Evolutionary conservation across 164 flowering plant genomes (phyloP), one percentile per base, ranked within the genome.

Genomic region (Vitis cinerea): DNA sequence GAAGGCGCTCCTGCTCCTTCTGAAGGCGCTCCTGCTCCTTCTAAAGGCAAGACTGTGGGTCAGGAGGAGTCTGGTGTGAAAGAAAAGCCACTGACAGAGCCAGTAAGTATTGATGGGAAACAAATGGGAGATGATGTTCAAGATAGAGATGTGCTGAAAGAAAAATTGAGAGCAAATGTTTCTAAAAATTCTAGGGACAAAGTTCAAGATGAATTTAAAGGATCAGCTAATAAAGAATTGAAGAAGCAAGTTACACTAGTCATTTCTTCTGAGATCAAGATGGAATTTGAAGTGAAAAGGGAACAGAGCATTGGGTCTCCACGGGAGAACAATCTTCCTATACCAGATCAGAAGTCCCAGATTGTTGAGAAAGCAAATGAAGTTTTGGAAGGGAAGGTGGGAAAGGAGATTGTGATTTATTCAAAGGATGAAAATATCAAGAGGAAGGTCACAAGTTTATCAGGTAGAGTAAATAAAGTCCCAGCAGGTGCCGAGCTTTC

Each of bases 401-500:
- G 37, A 9, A 55, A 29, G 49, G 68, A 69, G 19, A 50, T 58
- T 11, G 77, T 59, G n/a, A 19, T 52, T 64, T 37, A 67, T n/a
- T 11, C 27, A 14, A 54, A 62, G 60, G 73, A 52, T 1, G 64
- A 58, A 47, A 72, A 50, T 68, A 9, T 9, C 10, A 68, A 66
- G 57, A 69, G 63, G 72, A 66, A 66, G 52, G 15, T 31, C 63
- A 60, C 64, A 10, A 69, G 63, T 58, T 13, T 44, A 30, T 63
- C 63, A 63, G 64, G 2, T 52, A 8, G 12, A 48, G 0, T 19
- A 11, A 60, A 44, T 68, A 65, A 65, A 69, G 15, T 66, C 61
- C 66, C 12, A 51, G 50, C 50, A n/a, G 67, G 61, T 56, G 62
- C 71, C 29, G 74, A 66, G 23, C 29, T 19, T 63, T 17, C 10